A percentile compares a stretch with the other conserved stretches of the same genome.
Conservation (phyloP, 2,329 filamentous ascomycete species). For the Apiospora koreana region DNA sequence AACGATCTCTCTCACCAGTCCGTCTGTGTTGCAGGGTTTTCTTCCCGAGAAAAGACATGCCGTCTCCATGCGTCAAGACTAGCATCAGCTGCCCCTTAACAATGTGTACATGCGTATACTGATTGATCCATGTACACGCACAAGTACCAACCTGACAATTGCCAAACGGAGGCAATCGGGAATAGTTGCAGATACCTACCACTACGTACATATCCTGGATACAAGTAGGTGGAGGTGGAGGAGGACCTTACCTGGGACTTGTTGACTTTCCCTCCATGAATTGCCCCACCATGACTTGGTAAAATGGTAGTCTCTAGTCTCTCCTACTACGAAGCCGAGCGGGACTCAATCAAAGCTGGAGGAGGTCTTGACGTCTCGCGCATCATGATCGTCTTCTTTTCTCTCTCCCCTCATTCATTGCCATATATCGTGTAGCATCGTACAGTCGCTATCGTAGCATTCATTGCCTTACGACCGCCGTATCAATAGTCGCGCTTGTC, state of each 20-base stretch:
- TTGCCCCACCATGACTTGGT: constrained; percentile 2
- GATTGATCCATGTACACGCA: not conserved
- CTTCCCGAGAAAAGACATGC: not conserved
- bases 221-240: not conserved
- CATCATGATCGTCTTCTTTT: constrained; percentile 12
- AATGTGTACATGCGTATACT: not conserved
- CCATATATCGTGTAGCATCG: not conserved
- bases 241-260: not conserved
- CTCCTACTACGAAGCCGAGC: constrained; percentile 4
- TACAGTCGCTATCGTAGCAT: not conserved
- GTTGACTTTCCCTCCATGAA: constrained; percentile 1
- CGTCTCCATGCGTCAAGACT: not conserved
- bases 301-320: constrained; percentile 8
- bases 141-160: not conserved
- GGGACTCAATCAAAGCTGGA: constrained; percentile 4
- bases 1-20: not conserved
- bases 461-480: not conserved
- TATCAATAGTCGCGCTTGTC: not conserved
- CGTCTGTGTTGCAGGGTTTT: not conserved
- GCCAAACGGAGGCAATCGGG: not conserved
- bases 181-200: not conserved
- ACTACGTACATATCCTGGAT: no score
- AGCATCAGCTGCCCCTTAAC: not conserved
- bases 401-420: not conserved
- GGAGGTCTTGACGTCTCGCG: constrained; percentile 9